Evolutionary conservation across 2,329 filamentous ascomycete genomes (phyloP), one percentile per base, ranked within the genome.

Genomic region (Penicillium hesseltinei): DNA sequence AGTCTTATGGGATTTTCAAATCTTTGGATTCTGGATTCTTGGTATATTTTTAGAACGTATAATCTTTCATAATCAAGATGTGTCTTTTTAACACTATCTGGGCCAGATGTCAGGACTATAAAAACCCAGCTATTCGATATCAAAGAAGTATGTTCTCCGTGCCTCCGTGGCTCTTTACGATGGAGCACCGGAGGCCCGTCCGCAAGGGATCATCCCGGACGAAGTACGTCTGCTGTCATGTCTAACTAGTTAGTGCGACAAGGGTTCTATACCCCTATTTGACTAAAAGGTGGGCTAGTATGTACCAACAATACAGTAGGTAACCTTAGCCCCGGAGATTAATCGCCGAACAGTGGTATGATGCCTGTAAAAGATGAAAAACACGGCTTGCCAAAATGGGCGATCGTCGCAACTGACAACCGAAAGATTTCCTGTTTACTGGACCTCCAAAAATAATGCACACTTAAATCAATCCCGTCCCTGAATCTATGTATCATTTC

Each of bases 101-200:
- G n/a, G 11, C 2, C n/a, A 21, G 11, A 33, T 33, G 0, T 33
- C 4, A 6, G 23, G 19, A 5, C 43, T 27, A n/a, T 23, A 23
- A 27, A 13, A 33, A 21, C n/a, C 11, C 13, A 9, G n/a, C 0
- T 9, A 45, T 45, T 46, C 8, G 44, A 17, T 15, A 17, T 23
- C 19, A 33, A 23, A 13, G 13, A 21, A 21, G 19, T 21, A 21
- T 23, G 11, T n/a, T 2, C 2, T 10, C 23, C 11, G 23, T 19
- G 35, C 4, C 29, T 33, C 17, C 11, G 5, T 3, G 10, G 64
- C 67, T n/a, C 60, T 47, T n/a, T 69, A 23, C 19, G n/a, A 45
- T 31, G 13, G 9, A 21, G 6, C 6, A 36, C 35, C 17, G 35
- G 35, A 36, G 43, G 27, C 8, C 44, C 19, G 27, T 42, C 40